These are phyloP conservation scores for Nepenthes alata DNA, from an alignment of 179 eudicot species.

Conservation along the genomic window DNA sequence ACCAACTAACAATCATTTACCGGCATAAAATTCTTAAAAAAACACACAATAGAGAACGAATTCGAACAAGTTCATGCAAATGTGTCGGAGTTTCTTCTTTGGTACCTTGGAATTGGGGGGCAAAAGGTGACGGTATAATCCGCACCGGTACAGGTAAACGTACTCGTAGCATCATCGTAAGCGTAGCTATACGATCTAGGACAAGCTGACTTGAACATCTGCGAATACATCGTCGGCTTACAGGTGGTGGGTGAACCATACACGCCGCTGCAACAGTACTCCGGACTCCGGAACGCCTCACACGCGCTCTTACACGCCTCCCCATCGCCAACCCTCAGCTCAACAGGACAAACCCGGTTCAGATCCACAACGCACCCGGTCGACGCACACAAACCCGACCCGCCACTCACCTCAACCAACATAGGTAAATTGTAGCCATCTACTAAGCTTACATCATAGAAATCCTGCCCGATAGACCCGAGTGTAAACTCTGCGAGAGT, in stretches of 20 bases:
- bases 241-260: slow-evolving; percentile 63
- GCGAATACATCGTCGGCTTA: slow-evolving; percentile 52
- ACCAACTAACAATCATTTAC: no score
- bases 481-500: slow-evolving; percentile 53
- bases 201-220: slow-evolving; percentile 65
- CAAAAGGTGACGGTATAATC: slow-evolving; percentile 82
- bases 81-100: not conserved
- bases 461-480: slow-evolving; percentile 47
- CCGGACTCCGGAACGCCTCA: slow-evolving; percentile 71
- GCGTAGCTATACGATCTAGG: slow-evolving; percentile 91
- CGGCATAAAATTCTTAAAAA: no score
- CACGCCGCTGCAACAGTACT: slow-evolving; percentile 71
- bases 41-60: not conserved
- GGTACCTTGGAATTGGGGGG: slow-evolving; percentile 67
- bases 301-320: slow-evolving; percentile 95
- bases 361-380: slow-evolving; percentile 77
- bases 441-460: slow-evolving; percentile 83
- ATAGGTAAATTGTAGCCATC: slow-evolving; percentile 80
- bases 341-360: slow-evolving; percentile 60
- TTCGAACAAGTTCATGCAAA: not conserved
- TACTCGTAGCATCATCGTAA: slow-evolving; percentile 79
- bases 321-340: slow-evolving; percentile 30
- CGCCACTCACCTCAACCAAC: slow-evolving; percentile 39
- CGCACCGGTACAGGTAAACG: slow-evolving; percentile 68
- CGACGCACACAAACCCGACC: slow-evolving; percentile 45